Conservation (phyloP, 768 basidiomycete species). For the Suillus paluster region DNA sequence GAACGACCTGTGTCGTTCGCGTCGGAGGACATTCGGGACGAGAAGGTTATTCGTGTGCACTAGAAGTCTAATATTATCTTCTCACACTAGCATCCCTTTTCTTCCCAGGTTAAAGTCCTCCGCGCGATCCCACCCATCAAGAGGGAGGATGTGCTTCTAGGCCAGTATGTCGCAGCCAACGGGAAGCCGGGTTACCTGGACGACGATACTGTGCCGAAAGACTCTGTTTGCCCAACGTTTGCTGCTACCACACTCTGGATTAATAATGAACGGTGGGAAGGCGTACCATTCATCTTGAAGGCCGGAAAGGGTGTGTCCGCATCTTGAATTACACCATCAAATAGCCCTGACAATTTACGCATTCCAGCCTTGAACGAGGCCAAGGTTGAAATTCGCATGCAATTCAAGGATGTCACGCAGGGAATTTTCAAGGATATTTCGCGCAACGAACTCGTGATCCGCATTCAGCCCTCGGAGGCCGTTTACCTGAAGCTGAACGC, state of each 20-base stretch:
- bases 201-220: conserved; percentile 91
- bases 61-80: conserved; percentile 14
- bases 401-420: conserved; percentile 96
- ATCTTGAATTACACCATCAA: conserved; percentile 14
- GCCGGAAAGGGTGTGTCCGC: conserved; percentile 86
- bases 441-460: conserved; percentile 96
- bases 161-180: conserved; percentile 88
- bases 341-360: conserved; percentile 12
- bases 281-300: conserved; percentile 97
- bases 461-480: conserved; percentile 95
- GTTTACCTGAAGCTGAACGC: conserved; percentile 97
- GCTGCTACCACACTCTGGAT: conserved; percentile 91
- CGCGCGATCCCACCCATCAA: conserved; percentile 87
- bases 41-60: conserved; percentile 68
- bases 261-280: conserved; percentile 97
- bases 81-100: conserved; percentile 19
- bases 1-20: conserved; percentile 97
- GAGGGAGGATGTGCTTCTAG: conserved; percentile 80
- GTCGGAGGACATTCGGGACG: conserved; percentile 96
- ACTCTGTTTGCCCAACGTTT: conserved; percentile 92
- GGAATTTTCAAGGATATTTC: conserved; percentile 97
- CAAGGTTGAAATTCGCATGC: conserved; percentile 97
- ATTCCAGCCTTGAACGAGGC: conserved; percentile 90
- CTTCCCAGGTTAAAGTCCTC: conserved; percentile 88
- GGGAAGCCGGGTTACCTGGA: conserved; percentile 99